These are phyloP conservation scores for Mucor piriformis DNA, from an alignment of 371 early-diverging fungal species.

Conservation along the genomic window DNA sequence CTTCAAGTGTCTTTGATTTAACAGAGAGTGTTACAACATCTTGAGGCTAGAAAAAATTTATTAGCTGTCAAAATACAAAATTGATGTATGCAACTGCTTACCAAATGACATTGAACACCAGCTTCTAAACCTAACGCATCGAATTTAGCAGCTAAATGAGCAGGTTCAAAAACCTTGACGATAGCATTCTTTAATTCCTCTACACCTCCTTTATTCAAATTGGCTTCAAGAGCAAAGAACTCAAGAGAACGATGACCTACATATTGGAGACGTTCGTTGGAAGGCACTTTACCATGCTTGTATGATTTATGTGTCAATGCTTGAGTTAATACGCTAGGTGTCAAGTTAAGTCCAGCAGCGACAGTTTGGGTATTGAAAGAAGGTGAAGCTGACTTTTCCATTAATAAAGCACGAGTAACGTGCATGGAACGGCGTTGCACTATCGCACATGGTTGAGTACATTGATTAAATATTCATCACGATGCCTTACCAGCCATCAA, in stretches of 20 bases:
- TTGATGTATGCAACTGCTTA: constrained; percentile 13
- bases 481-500: constrained; percentile 14
- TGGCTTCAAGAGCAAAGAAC: constrained; percentile 33
- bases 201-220: constrained; percentile 16
- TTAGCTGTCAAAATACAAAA: neutral
- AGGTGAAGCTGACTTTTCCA: constrained; percentile 20
- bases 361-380: constrained; percentile 19
- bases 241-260: constrained; percentile 56
- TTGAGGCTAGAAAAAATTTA: constrained; percentile 8
- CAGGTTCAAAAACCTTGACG: constrained; percentile 2
- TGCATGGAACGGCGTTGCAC: constrained; percentile 27
- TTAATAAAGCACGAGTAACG: constrained; percentile 12
- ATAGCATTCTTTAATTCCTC: constrained; percentile 18
- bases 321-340: constrained; percentile 36
- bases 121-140: constrained; percentile 35
- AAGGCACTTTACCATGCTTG: constrained; percentile 58
- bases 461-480: no score
- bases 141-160: constrained; percentile 29
- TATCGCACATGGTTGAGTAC: neutral
- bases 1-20: constrained; percentile 22
- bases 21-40: constrained; percentile 9
- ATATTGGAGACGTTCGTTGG: constrained; percentile 69
- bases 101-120: constrained; percentile 40
- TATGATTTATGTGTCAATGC: constrained; percentile 77
- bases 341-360: constrained; percentile 21